Percentiles rank a stretch among this genome's conserved stretches.
These are phyloP conservation scores for Neophaeococcomyces mojaviensis DNA, from an alignment of 2,329 filamentous ascomycete genomes.

Conservation along the genomic window DNA sequence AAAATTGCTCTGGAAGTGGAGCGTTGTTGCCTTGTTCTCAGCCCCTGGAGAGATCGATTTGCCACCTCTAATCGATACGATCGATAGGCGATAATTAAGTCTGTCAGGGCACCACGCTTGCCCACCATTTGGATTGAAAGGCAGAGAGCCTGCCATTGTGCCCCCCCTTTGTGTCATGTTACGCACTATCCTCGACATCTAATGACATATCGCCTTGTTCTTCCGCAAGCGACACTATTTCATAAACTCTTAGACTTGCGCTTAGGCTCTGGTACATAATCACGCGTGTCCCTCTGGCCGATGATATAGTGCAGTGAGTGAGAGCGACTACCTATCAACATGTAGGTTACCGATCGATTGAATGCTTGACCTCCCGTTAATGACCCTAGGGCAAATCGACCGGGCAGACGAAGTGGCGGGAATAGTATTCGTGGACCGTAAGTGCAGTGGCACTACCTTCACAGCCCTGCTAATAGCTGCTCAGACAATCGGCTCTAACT, in stretches of 20 bases:
- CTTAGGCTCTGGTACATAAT: too few relatives aligned
- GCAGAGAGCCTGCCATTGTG: background rate
- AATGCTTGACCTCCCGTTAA: too few relatives aligned
- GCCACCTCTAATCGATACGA: background rate
- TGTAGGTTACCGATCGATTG: background rate
- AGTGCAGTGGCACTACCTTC: constrained; percentile 43
- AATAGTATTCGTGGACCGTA: constrained; percentile 13
- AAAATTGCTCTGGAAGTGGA: background rate
- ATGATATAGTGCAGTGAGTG: too few relatives aligned
- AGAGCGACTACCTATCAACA: background rate
- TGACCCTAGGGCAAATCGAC: background rate
- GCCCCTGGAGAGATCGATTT: background rate
- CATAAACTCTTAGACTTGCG: too few relatives aligned
- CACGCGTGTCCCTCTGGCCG: too few relatives aligned
- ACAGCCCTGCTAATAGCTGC: constrained; percentile 19
- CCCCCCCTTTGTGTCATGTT: background rate
- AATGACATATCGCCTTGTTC: too few relatives aligned
- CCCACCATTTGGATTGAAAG: too few relatives aligned
- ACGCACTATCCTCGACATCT: background rate
- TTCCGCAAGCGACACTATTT: too few relatives aligned
- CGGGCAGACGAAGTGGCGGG: constrained; percentile 12
- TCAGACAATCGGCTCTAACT: constrained; percentile 57
- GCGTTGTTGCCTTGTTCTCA: background rate
- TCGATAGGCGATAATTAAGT: too few relatives aligned
- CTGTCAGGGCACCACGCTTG: too few relatives aligned